A percentile compares a stretch with the other conserved stretches of the same genome.
Evolutionary conservation across 495 filamentous ascomycete species (phyloP).

Genomic region (Hypoxylon fragiforme): DNA sequence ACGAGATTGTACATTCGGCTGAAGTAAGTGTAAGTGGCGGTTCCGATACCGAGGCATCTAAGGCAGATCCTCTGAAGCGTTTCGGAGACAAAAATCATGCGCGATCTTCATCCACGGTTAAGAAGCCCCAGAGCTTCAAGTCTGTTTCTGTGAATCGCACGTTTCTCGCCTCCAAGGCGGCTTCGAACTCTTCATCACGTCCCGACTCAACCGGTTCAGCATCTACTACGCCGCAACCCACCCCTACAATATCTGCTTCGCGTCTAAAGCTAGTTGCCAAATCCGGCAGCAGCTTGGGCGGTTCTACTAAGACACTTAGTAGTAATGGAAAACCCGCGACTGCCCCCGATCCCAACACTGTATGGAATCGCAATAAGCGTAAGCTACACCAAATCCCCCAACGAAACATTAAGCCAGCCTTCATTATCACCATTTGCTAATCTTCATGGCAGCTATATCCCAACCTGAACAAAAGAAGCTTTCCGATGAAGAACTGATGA

Average conservation of each 20-base stretch:
- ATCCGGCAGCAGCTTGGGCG: constrained; percentile 51
- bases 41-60: constrained; percentile 69
- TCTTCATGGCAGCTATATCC: constrained; percentile 62
- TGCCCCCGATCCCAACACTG: constrained; percentile 66
- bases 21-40: constrained; percentile 64
- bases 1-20: constrained; percentile 55
- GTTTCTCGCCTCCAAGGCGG: constrained; percentile 64
- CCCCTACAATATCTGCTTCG: constrained; percentile 41
- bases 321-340: constrained; percentile 56
- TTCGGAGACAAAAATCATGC: constrained; percentile 62
- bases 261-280: constrained; percentile 60
- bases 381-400: constrained; percentile 40
- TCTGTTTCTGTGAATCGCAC: constrained; percentile 92
- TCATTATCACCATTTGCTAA: constrained; percentile 13
- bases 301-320: constrained; percentile 51
- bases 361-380: constrained; percentile 99
- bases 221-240: constrained; percentile 39
- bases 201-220: constrained; percentile 50
- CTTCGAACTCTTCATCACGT: constrained; percentile 51
- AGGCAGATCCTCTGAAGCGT: constrained; percentile 51
- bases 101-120: constrained; percentile 69
- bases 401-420: too few relatives aligned
- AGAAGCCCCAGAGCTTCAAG: constrained; percentile 89
- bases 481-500: constrained; percentile 89
- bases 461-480: constrained; percentile 86